Evolutionary conservation across 805 yeast species (phyloP).

Genomic region (Ogataea salicorniae): DNA sequence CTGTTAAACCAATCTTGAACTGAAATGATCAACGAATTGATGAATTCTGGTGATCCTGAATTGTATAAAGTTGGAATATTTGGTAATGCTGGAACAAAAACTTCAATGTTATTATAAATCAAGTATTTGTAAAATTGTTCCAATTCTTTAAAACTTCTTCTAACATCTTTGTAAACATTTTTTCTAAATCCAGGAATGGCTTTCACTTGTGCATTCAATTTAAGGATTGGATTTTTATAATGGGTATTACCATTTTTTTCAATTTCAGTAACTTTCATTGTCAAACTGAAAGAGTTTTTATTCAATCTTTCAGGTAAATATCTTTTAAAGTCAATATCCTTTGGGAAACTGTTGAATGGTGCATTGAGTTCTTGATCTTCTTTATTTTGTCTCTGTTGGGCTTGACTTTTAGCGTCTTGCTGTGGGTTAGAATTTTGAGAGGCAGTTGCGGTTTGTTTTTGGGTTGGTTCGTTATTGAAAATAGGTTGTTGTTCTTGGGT

Average conservation of each 20-base stretch:
- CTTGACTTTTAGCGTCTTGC: background rate
- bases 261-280: slow-evolving; percentile 56
- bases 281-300: slow-evolving; percentile 35
- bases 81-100: slow-evolving; percentile 89
- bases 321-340: slow-evolving; percentile 38
- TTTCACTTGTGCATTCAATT: slow-evolving; percentile 52
- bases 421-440: slow-evolving; percentile 7
- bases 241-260: slow-evolving; percentile 58
- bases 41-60: slow-evolving; percentile 78
- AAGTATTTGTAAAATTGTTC: slow-evolving; percentile 71
- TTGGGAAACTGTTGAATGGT: slow-evolving; percentile 26
- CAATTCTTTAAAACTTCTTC: slow-evolving; percentile 78
- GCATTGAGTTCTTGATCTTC: slow-evolving; percentile 14
- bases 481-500: background rate
- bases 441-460: background rate
- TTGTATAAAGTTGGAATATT: slow-evolving; percentile 71
- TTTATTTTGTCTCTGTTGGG: slow-evolving; percentile 25
- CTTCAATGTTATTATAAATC: slow-evolving; percentile 79
- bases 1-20: slow-evolving; percentile 88
- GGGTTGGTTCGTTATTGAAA: slow-evolving; percentile 1
- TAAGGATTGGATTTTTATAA: slow-evolving; percentile 72
- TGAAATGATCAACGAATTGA: slow-evolving; percentile 44
- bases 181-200: slow-evolving; percentile 77
- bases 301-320: slow-evolving; percentile 49
- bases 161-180: slow-evolving; percentile 59